phyloP scores from a whole-genome alignment of 2,329 filamentous ascomycete species.

The Phyllosticta citrichinensis region DNA sequence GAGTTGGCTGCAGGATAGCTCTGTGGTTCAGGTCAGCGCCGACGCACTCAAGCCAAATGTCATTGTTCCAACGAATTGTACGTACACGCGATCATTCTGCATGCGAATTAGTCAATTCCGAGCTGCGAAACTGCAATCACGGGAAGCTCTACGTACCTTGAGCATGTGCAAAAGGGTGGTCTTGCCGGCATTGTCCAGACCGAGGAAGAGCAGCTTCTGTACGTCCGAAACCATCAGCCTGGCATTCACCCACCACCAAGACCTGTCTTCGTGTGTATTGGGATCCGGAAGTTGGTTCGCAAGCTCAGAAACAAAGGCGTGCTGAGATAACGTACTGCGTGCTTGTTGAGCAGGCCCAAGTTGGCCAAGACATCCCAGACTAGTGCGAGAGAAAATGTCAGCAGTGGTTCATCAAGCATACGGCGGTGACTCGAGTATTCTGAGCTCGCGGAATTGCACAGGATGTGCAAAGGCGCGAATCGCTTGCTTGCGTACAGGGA shows the following conservation, averaged over 20 bases:
- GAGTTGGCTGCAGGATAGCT: slow-evolving; percentile 43
- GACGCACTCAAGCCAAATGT: not conserved
- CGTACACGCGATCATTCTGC: slow-evolving; percentile 61
- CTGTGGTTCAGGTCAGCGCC: not conserved
- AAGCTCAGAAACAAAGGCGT: not conserved
- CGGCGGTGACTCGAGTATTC: not conserved
- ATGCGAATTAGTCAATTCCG: not conserved
- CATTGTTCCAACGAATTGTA: not conserved
- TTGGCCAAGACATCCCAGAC: slow-evolving; percentile 85
- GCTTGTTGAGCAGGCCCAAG: slow-evolving; percentile 85
- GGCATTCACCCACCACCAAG: not conserved
- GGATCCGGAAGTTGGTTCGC: not conserved
- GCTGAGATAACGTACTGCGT: slow-evolving; percentile 41
- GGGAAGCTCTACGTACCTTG: slow-evolving; percentile 42
- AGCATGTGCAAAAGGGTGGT: slow-evolving; percentile 90
- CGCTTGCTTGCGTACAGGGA: not conserved
- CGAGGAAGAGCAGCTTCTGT: slow-evolving; percentile 53
- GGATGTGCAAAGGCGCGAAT: not conserved
- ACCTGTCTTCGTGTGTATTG: not conserved
- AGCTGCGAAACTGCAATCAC: not conserved
- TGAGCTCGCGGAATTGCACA: not conserved
- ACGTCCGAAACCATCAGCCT: not conserved
- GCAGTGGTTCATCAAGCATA: not conserved
- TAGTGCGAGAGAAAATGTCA: slow-evolving; percentile 23
- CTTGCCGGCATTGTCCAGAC: slow-evolving; percentile 90